A percentile compares a stretch with the other conserved stretches of the same genome.
phyloP scores from a whole-genome alignment of 441 rosid genomes.

The Adansonia madagascariensis region DNA sequence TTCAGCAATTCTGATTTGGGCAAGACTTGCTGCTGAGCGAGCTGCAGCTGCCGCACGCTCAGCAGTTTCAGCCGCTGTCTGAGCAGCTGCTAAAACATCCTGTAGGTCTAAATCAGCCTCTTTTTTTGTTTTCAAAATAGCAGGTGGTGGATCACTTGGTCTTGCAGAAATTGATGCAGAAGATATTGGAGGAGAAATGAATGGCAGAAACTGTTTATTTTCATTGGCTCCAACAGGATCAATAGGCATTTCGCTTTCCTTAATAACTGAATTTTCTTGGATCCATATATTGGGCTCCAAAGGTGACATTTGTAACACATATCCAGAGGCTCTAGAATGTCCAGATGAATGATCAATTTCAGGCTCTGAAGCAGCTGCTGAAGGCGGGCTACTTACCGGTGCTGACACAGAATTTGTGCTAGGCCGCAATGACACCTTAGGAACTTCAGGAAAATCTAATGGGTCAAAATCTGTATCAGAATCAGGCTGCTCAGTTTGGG shows the following conservation, averaged over 20 bases:
- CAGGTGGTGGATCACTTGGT: slow-evolving; percentile 37
- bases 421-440: slow-evolving; percentile 54
- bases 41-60: slow-evolving; percentile 96
- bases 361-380: slow-evolving; percentile 30
- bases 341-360: slow-evolving; percentile 39
- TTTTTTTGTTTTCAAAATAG: slow-evolving; percentile 43
- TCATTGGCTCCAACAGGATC: slow-evolving; percentile 38
- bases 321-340: slow-evolving; percentile 34
- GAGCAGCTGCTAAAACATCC: slow-evolving; percentile 88
- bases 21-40: slow-evolving; percentile 92
- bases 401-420: slow-evolving; percentile 41
- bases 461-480: slow-evolving; percentile 59
- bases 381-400: slow-evolving; percentile 37
- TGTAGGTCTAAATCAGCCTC: slow-evolving; percentile 62
- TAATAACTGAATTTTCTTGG: slow-evolving; percentile 36
- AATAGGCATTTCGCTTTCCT: slow-evolving; percentile 34
- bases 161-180: slow-evolving; percentile 42
- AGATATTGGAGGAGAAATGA: slow-evolving; percentile 56
- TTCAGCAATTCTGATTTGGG: slow-evolving; percentile 79
- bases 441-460: slow-evolving; percentile 85
- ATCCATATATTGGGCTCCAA: slow-evolving; percentile 37
- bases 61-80: slow-evolving; percentile 86
- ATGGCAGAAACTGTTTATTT: slow-evolving; percentile 70
- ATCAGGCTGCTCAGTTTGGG: slow-evolving; percentile 49
- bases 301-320: slow-evolving; percentile 37